Conservation (phyloP, 2,329 filamentous ascomycete genomes). For the Zymoseptoria pseudotritici region DNA sequence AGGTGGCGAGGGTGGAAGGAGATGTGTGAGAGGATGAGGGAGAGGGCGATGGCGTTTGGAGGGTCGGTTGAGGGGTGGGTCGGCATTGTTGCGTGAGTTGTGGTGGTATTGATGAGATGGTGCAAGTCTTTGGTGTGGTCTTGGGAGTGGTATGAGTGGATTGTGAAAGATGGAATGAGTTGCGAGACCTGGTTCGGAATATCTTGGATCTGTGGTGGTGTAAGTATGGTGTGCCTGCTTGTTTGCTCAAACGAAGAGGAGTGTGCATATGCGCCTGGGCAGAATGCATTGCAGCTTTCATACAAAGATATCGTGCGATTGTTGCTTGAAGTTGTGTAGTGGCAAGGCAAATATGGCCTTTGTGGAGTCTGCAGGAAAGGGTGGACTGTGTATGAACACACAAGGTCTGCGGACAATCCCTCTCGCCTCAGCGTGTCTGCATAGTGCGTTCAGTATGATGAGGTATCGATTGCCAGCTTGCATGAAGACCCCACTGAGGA, state of each 20-base stretch:
- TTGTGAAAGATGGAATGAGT: too few species aligned
- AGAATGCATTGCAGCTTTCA: not conserved
- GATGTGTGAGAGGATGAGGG: conserved; percentile 1
- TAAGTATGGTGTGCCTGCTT: not conserved
- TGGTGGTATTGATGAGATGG: not conserved
- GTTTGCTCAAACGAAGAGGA: not conserved
- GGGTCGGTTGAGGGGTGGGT: not conserved
- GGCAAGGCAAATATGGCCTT: not conserved
- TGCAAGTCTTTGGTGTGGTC: not conserved
- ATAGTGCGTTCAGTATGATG: not conserved
- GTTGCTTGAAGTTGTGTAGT: not conserved
- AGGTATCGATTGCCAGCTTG: not conserved
- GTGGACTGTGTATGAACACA: not conserved
- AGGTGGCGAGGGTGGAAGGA: not conserved
- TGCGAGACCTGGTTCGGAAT: too few species aligned
- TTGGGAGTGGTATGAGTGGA: not conserved
- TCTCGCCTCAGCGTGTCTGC: not conserved
- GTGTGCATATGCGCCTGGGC: not conserved
- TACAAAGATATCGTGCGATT: not conserved
- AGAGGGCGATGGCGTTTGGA: conserved; percentile 1
- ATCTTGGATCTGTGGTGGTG: too few species aligned
- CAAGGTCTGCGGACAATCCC: not conserved
- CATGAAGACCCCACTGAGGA: too few species aligned
- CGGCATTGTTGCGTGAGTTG: not conserved
- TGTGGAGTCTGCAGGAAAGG: not conserved